phyloP scores from a whole-genome alignment of 2,329 filamentous ascomycete species.

The Phyllosticta citribraziliensis region DNA sequence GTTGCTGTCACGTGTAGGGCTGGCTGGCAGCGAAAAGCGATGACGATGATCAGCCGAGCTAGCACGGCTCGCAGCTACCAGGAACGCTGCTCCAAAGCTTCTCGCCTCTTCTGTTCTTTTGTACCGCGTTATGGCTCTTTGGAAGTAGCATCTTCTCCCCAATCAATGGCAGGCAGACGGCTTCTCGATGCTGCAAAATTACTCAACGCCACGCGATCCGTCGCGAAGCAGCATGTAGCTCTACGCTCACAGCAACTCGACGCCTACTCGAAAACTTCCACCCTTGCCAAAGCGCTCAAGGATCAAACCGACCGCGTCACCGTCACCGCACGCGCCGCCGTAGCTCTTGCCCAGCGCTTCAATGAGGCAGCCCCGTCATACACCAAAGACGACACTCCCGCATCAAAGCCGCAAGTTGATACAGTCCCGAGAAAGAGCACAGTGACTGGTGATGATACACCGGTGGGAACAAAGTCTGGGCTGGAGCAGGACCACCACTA shows the following conservation, averaged over 20 bases:
- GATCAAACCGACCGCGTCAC: slow-evolving; percentile 52
- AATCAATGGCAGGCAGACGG: slow-evolving; percentile 42
- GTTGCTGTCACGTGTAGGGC: slow-evolving; percentile 7
- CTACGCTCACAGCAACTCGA: slow-evolving; percentile 53
- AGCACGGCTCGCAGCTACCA: not conserved
- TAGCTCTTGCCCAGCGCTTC: slow-evolving; percentile 48
- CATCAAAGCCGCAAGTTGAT: slow-evolving; percentile 16
- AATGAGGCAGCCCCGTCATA: slow-evolving; percentile 38
- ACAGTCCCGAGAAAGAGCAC: slow-evolving; percentile 23
- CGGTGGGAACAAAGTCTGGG: not conserved
- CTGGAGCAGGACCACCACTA: slow-evolving; percentile 44
- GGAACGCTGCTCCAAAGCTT: not conserved
- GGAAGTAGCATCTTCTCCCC: slow-evolving; percentile 14
- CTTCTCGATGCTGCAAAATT: slow-evolving; percentile 43
- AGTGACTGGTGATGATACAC: slow-evolving; percentile 21
- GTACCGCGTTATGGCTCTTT: slow-evolving; percentile 5
- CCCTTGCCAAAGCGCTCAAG: slow-evolving; percentile 52
- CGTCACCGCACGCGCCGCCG: slow-evolving; percentile 51
- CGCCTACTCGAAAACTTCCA: slow-evolving; percentile 54
- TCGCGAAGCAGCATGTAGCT: slow-evolving; percentile 45
- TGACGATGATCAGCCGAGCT: slow-evolving; percentile 8
- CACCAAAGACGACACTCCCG: slow-evolving; percentile 17
- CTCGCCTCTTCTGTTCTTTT: not conserved
- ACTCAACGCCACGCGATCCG: slow-evolving; percentile 36
- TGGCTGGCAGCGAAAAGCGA: not conserved